Evolutionary conservation across 257 asterid species (phyloP).

Genomic region (Solanum phureja): DNA sequence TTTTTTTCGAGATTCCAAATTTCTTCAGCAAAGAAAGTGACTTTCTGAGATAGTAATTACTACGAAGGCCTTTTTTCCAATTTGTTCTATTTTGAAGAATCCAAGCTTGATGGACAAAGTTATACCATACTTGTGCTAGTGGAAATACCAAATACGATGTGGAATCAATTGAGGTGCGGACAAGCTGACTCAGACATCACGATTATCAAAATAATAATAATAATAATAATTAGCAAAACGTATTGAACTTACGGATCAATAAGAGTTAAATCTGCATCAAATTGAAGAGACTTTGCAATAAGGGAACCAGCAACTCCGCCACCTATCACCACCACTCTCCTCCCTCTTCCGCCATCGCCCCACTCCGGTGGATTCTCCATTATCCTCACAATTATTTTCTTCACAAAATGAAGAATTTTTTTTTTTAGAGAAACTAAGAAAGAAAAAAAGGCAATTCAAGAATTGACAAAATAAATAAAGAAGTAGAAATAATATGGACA

Average conservation of each 20-base stretch:
- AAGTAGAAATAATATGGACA: not conserved
- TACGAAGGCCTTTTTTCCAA: not conserved
- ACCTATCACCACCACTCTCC: conserved; percentile 78
- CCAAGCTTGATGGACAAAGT: no score
- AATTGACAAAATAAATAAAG: not conserved
- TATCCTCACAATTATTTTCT: no score
- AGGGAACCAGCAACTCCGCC: conserved; percentile 90
- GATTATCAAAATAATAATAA: no score
- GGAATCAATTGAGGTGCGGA: not conserved
- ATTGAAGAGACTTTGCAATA: conserved; percentile 73
- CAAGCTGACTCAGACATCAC: no score
- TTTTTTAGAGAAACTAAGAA: not conserved
- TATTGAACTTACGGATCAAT: conserved; percentile 52
- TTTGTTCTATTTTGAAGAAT: no score
- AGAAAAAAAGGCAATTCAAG: not conserved
- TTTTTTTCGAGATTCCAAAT: no score
- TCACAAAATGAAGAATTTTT: not conserved
- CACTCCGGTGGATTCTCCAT: conserved; percentile 31
- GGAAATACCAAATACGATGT: not conserved
- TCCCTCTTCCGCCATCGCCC: conserved; percentile 54
- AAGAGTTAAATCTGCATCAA: conserved; percentile 67
- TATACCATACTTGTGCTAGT: not conserved
- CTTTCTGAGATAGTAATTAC: not conserved
- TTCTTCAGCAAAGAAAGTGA: no score
- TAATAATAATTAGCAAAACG: no score